Evolutionary conservation across 2,329 filamentous ascomycete genomes (phyloP), one percentile per base, ranked within the genome.

Genomic region (Amauroascus niger): DNA sequence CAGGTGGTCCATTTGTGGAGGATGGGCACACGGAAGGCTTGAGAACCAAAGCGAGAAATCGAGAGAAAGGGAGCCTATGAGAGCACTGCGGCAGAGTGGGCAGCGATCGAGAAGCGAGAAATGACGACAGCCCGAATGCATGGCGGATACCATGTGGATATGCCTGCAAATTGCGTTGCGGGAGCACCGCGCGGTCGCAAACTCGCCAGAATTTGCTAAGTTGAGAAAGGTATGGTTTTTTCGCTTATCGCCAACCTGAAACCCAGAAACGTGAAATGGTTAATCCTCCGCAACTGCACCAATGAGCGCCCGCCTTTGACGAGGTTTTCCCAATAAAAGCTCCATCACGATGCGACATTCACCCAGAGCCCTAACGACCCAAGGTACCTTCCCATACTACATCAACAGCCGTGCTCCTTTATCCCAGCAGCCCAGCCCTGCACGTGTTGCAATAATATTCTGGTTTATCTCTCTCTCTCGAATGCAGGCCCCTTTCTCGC

Each of bases 191-290:
- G 39, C 37, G 1, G 43, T 48, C 41, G 44, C 51, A 55, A 54
- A 30, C 58, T 60, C 58, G 58, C 58, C 58, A 56, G 58, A 58
- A 50, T 60, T 60, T 60, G 54, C 58, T 60, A 30, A 57, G 58
- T 60, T 60, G 53, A 60, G 58, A 48, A 58, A 58, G 53, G 53
- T 49, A 49, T 49, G 52, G 52, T 50, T 50, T 35, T n/a, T 49
- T 54, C 52, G 52, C 47, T 54, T 54, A 46, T 53, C 51, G 45
- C 51, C 51, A 53, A 53, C 51, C 50, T 53, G 51, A 53, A 53
- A 53, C 51, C 32, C 44, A 53, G 44, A 53, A 49, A 40, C 51
- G 20, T 52, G n/a, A 48, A n/a, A 32, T n/a, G 14, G 24, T 24
- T 40, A 49, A 53, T 53, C 22, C 37, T 52, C 50, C 50, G 50